A percentile compares a stretch with the other conserved stretches of the same genome.
Conservation (phyloP, 2,329 filamentous ascomycete species). For the Aspergillus neotritici region DNA sequence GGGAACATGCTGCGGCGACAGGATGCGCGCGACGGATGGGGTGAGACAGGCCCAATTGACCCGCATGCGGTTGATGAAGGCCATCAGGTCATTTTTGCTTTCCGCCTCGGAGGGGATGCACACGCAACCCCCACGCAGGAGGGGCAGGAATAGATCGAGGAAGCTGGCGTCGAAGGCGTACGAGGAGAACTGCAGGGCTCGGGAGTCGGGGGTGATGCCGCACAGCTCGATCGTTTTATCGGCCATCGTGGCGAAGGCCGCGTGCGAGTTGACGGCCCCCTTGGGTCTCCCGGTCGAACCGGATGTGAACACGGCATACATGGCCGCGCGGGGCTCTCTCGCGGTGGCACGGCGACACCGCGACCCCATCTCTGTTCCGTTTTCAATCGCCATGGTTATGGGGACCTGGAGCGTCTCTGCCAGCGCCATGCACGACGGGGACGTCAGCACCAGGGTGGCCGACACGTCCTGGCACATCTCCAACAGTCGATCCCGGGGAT, state of each 20-base stretch:
- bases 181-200: conserved; percentile 31
- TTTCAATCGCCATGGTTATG: neutral
- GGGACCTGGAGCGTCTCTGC: neutral
- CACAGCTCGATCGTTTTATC: too few species aligned
- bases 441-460: neutral
- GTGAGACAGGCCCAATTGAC: conserved; percentile 51
- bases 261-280: too few species aligned
- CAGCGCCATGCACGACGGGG: too few species aligned
- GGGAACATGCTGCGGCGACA: conserved; percentile 21
- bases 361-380: too few species aligned
- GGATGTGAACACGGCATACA: neutral
- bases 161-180: conserved; percentile 37
- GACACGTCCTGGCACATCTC: neutral
- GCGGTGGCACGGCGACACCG: too few species aligned
- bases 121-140: conserved; percentile 39
- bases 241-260: too few species aligned
- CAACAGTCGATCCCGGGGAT: neutral
- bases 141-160: conserved; percentile 30
- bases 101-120: conserved; percentile 40
- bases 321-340: neutral
- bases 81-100: conserved; percentile 34
- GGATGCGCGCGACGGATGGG: conserved; percentile 43
- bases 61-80: conserved; percentile 10
- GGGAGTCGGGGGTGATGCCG: neutral
- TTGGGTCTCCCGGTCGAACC: neutral